Percentiles rank a stretch among this genome's conserved stretches.
These are phyloP conservation scores for Phoma sp. DNA, from an alignment of 2,329 filamentous ascomycete genomes.

Conservation along the genomic window DNA sequence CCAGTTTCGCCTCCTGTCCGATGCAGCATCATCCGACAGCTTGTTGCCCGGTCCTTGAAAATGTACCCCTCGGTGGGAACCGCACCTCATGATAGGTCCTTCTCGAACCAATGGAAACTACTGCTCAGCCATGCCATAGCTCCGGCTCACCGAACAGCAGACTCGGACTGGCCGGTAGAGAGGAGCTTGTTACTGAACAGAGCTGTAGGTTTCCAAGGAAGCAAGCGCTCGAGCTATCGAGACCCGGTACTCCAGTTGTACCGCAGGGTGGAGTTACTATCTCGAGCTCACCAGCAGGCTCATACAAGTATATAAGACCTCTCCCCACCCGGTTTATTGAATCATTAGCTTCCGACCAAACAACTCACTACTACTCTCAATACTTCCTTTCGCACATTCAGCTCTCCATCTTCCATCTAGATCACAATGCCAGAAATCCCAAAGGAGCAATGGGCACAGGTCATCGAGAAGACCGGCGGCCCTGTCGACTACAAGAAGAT, in stretches of 20 bases:
- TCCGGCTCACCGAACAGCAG: slow-evolving; percentile 36
- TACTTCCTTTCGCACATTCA: not conserved
- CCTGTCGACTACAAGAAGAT: slow-evolving; percentile 78
- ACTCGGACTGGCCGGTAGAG: slow-evolving; percentile 28
- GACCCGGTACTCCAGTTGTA: slow-evolving; percentile 12
- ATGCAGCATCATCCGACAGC: slow-evolving; percentile 43
- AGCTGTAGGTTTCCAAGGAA: slow-evolving; percentile 17
- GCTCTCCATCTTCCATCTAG: not conserved
- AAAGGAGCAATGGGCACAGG: slow-evolving; percentile 87
- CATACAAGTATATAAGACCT: slow-evolving; percentile 29
- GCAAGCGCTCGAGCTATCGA: slow-evolving; percentile 16
- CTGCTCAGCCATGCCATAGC: not conserved
- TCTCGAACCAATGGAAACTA: slow-evolving; percentile 20
- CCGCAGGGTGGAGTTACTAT: slow-evolving; percentile 20
- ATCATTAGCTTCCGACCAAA: slow-evolving; percentile 22
- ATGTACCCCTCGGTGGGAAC: slow-evolving; percentile 34
- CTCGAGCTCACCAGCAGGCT: slow-evolving; percentile 9
- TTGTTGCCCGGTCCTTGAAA: slow-evolving; percentile 20
- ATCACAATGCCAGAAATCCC: slow-evolving; percentile 67
- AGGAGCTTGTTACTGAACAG: slow-evolving; percentile 22
- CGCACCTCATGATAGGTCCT: slow-evolving; percentile 10
- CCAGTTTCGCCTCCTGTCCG: slow-evolving; percentile 33
- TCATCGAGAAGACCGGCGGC: slow-evolving; percentile 81
- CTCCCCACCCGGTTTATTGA: slow-evolving; percentile 8
- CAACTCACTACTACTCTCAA: slow-evolving; percentile 9